A percentile compares a stretch with the other conserved stretches of the same genome.
Conservation (phyloP, 2,329 filamentous ascomycete species). For the Thelonectria rubi region DNA sequence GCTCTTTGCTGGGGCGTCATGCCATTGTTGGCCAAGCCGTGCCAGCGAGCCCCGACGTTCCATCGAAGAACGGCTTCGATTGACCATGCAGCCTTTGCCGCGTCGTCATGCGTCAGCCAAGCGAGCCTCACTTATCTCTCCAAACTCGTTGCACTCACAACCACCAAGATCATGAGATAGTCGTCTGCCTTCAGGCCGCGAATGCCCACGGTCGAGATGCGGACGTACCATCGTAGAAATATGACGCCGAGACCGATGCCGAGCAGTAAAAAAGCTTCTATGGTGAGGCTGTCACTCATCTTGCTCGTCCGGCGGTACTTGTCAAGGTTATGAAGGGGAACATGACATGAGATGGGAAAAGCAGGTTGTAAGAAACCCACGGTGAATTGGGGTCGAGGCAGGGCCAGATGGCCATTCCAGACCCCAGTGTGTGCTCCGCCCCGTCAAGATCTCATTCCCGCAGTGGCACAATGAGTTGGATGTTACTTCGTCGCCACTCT, state of each 20-base stretch:
- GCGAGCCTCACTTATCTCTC: conserved; percentile 51
- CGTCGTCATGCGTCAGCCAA: neutral
- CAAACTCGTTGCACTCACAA: conserved; percentile 55
- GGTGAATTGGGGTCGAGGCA: no score
- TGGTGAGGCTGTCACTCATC: conserved; percentile 38
- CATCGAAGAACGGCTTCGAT: conserved; percentile 59
- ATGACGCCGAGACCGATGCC: conserved; percentile 47
- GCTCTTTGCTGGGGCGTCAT: conserved; percentile 60
- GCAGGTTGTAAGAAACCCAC: no score
- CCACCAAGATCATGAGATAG: conserved; percentile 47
- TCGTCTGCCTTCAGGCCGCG: conserved; percentile 47
- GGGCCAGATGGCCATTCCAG: neutral
- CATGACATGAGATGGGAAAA: neutral
- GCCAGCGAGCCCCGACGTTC: conserved; percentile 53
- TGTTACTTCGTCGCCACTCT: neutral
- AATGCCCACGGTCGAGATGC: conserved; percentile 46
- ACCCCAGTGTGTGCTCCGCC: no score
- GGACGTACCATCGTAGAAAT: conserved; percentile 48
- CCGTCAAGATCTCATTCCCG: neutral
- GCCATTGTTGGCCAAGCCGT: conserved; percentile 61
- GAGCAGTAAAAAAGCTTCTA: conserved; percentile 49
- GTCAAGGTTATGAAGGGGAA: neutral
- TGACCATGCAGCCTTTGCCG: conserved; percentile 56
- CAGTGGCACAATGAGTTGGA: neutral
- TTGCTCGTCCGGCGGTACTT: neutral